A percentile compares a stretch with the other conserved stretches of the same genome.
phyloP scores from a whole-genome alignment of 1,284 basidiomycete genomes.

The Ceratobasidium sp. region DNA sequence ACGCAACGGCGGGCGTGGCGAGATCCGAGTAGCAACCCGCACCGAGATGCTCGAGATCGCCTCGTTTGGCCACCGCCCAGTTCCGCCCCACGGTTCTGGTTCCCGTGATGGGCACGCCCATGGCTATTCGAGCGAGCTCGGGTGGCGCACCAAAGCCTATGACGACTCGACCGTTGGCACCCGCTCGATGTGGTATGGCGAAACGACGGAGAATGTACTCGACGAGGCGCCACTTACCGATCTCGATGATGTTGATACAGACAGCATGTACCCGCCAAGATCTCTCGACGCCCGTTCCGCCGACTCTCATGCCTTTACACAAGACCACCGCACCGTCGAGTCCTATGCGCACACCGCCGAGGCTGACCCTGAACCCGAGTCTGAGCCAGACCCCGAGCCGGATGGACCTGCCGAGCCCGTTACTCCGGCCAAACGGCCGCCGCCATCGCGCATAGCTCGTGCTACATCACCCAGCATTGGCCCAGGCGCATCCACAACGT shows the following conservation, averaged over 20 bases:
- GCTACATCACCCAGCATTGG: constrained; percentile 15
- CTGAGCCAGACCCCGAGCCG: constrained; percentile 16
- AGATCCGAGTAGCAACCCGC: constrained; percentile 41
- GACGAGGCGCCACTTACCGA: constrained; percentile 42
- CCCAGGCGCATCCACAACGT: constrained; percentile 8
- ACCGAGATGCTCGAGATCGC: constrained; percentile 44
- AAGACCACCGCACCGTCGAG: constrained; percentile 1
- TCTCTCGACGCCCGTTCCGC: constrained; percentile 4
- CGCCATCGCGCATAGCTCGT: constrained; percentile 27
- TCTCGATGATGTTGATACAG: constrained; percentile 41
- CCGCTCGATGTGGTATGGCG: constrained; percentile 25
- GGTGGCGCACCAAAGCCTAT: constrained; percentile 28
- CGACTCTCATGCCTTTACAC: constrained; percentile 1
- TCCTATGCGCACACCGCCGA: not conserved
- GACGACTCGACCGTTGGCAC: constrained; percentile 38
- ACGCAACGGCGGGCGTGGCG: constrained; percentile 43
- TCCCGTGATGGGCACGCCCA: constrained; percentile 19
- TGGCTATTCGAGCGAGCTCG: constrained; percentile 26
- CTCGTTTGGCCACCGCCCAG: constrained; percentile 39
- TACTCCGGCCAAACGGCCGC: constrained; percentile 22
- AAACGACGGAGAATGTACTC: constrained; percentile 38
- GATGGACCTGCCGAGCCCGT: constrained; percentile 12
- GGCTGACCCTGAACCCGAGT: constrained; percentile 1
- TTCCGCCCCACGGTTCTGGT: not conserved
- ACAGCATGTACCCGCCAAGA: constrained; percentile 19